Conservation (phyloP, 78 protist species). For the Dictyostelium firmibasis region DNA sequence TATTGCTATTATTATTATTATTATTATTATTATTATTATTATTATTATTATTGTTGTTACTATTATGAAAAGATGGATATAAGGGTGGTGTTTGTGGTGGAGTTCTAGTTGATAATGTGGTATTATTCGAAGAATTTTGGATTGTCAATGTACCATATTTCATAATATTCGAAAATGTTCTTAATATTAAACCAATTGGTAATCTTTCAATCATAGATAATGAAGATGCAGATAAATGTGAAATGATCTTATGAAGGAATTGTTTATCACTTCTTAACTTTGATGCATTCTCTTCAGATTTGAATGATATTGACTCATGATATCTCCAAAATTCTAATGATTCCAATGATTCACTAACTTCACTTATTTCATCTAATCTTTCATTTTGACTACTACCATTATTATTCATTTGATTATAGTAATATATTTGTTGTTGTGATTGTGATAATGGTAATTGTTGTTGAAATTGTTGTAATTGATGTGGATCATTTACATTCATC, state of each 20-base stretch:
- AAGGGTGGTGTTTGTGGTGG: slow-evolving; percentile 29
- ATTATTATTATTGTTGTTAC: neutral
- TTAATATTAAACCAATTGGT: slow-evolving; percentile 10
- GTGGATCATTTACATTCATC: neutral
- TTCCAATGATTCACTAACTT: neutral
- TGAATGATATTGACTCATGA: neutral
- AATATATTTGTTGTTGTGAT: neutral
- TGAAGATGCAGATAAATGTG: slow-evolving; percentile 10
- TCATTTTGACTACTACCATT: neutral
- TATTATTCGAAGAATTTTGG: neutral
- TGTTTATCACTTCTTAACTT: slow-evolving; percentile 2
- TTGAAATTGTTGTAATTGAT: neutral
- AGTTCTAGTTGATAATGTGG: neutral
- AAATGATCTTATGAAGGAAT: neutral
- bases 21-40: neutral
- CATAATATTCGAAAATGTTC: slow-evolving; percentile 27
- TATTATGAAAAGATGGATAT: neutral
- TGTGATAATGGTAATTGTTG: neutral
- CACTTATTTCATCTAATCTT: neutral
- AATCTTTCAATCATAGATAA: neutral
- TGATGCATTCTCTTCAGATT: neutral
- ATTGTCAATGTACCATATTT: neutral
- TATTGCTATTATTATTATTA: neutral
- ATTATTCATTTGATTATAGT: neutral
- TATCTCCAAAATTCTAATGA: slow-evolving; percentile 17